phyloP scores from a whole-genome alignment of 169 alveolate species.

The Neospora caninum region DNA sequence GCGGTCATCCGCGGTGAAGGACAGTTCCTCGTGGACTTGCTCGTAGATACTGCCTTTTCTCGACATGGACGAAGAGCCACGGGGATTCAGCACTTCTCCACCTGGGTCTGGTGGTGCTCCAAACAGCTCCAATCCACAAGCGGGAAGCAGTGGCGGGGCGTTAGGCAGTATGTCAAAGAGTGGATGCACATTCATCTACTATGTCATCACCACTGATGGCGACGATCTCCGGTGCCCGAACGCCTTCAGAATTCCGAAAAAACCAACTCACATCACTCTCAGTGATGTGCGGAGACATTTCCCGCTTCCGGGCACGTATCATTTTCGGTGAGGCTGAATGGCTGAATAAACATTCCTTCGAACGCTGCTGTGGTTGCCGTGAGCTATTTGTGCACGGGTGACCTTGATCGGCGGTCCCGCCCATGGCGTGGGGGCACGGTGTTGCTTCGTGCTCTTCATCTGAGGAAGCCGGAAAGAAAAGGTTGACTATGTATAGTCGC shows the following conservation, averaged over 20 bases:
- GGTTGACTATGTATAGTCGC: neutral
- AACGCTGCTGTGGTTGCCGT: neutral
- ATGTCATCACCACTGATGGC: neutral
- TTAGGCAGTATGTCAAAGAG: neutral
- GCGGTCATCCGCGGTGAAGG: no score
- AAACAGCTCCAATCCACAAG: neutral
- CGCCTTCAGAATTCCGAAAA: neutral
- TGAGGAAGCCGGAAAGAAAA: neutral
- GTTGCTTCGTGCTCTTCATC: neutral
- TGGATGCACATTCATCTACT: neutral
- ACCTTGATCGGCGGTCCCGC: no score
- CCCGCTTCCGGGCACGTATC: conserved; percentile 31
- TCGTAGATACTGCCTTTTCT: no score
- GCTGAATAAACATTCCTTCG: neutral
- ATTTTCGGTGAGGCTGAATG: neutral
- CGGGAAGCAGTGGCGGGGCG: neutral
- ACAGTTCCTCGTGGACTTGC: no score
- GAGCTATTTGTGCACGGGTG: neutral
- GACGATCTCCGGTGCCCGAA: neutral
- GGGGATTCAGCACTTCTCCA: neutral
- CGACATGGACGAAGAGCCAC: neutral
- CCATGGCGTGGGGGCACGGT: no score
- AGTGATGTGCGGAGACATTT: neutral
- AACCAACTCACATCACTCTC: neutral
- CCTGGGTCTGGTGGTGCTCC: neutral